phyloP scores from a whole-genome alignment of 495 filamentous ascomycete species.

The Annulohypoxylon bovei region DNA sequence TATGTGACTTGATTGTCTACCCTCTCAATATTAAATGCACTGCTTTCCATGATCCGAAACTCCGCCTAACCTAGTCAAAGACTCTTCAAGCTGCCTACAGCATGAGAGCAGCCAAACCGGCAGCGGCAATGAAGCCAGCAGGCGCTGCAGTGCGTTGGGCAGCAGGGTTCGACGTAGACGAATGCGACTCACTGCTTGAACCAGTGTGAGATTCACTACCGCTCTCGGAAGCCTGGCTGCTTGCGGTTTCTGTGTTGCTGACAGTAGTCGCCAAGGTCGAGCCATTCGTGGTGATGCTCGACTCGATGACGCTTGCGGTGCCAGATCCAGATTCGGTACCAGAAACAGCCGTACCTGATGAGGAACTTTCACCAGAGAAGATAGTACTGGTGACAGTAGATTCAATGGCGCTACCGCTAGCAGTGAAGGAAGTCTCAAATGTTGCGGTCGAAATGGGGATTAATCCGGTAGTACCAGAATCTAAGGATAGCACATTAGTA shows the following conservation, averaged over 20 bases:
- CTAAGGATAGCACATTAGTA: background rate
- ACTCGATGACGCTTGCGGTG: slow-evolving; percentile 36
- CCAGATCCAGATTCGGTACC: slow-evolving; percentile 38
- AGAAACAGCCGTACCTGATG: slow-evolving; percentile 24
- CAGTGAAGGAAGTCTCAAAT: slow-evolving; percentile 45
- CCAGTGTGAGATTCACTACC: background rate
- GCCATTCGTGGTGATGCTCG: slow-evolving; percentile 46
- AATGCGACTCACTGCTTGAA: slow-evolving; percentile 3
- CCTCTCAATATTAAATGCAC: slow-evolving; percentile 36
- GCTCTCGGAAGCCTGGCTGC: slow-evolving; percentile 14
- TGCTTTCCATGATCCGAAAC: slow-evolving; percentile 16
- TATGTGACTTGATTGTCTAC: slow-evolving; percentile 36
- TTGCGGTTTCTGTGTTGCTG: slow-evolving; percentile 40
- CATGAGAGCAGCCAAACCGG: slow-evolving; percentile 43
- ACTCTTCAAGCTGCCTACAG: slow-evolving; percentile 23
- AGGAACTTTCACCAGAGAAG: slow-evolving; percentile 27
- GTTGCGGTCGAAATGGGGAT: slow-evolving; percentile 44
- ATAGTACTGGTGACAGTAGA: slow-evolving; percentile 45
- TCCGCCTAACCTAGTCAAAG: slow-evolving; percentile 7
- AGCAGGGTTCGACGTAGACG: slow-evolving; percentile 41
- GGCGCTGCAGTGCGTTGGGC: slow-evolving; percentile 47
- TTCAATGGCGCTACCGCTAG: slow-evolving; percentile 42
- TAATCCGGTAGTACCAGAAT: slow-evolving; percentile 1
- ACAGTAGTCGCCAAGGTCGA: slow-evolving; percentile 46
- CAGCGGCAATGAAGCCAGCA: slow-evolving; percentile 43